These are phyloP conservation scores for Xylaria sp. DNA, from an alignment of 2,329 filamentous ascomycete species.

Conservation along the genomic window DNA sequence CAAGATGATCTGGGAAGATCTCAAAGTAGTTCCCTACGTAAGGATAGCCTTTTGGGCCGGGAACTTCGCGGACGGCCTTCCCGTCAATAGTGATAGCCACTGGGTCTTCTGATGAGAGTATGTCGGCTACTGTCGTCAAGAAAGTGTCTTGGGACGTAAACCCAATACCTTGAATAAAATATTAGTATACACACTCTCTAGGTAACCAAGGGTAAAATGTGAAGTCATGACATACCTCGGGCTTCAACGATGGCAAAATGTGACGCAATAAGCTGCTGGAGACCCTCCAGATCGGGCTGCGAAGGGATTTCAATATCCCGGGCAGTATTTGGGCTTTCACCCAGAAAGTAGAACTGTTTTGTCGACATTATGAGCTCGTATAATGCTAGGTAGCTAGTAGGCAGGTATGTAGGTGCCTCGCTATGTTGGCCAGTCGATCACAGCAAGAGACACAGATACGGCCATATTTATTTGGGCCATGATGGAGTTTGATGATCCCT, in stretches of 20 bases:
- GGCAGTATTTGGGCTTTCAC: constrained; percentile 53
- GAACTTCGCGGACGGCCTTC: constrained; percentile 60
- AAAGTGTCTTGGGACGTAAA: constrained; percentile 51
- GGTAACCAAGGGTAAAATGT: not conserved
- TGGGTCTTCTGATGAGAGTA: constrained; percentile 50
- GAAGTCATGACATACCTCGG: constrained; percentile 48
- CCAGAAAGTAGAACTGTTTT: constrained; percentile 57
- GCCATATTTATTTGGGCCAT: constrained; percentile 32
- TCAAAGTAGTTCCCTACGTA: constrained; percentile 66
- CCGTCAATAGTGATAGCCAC: constrained; percentile 62
- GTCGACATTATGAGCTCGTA: constrained; percentile 48
- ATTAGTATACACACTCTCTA: constrained; percentile 11
- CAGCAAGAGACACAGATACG: constrained; percentile 7
- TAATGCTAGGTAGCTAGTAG: not conserved
- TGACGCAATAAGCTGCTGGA: constrained; percentile 55
- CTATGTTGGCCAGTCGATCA: constrained; percentile 3
- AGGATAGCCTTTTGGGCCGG: constrained; percentile 60
- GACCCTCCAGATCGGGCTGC: constrained; percentile 51
- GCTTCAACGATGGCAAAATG: constrained; percentile 58
- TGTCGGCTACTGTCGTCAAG: constrained; percentile 51
- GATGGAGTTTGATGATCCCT: not conserved
- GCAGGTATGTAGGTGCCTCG: not conserved
- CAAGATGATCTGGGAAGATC: constrained; percentile 67
- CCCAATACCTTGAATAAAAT: constrained; percentile 49
- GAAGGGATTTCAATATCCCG: constrained; percentile 53